Evolutionary conservation across 2,329 filamentous ascomycete species (phyloP).

Genomic region (Gyromitra esculenta): DNA sequence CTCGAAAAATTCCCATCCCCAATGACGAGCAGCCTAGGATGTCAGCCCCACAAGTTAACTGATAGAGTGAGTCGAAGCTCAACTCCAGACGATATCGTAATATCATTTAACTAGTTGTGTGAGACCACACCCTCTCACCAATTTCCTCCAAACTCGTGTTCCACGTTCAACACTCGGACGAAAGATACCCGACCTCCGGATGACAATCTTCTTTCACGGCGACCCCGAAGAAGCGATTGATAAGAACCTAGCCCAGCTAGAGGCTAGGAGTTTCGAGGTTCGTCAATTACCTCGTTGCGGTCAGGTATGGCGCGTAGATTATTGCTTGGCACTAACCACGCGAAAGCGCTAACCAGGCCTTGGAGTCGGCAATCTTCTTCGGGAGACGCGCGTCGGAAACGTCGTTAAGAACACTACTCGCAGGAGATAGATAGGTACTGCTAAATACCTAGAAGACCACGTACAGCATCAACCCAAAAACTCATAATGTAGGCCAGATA

Average conservation of each 20-base stretch:
- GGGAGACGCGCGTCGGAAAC: neutral
- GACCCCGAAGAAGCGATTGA: neutral
- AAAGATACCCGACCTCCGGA: conserved; percentile 1
- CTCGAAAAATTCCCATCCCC: neutral
- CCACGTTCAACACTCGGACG: neutral
- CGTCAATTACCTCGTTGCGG: neutral
- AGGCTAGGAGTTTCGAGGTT: neutral
- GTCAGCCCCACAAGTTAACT: neutral
- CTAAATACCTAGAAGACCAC: conserved; percentile 14
- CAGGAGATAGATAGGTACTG: conserved; percentile 1
- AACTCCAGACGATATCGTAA: too few relatives aligned
- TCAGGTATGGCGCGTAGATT: neutral
- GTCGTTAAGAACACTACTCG: neutral
- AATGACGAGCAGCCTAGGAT: neutral
- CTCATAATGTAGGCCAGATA: neutral
- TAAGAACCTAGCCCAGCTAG: neutral
- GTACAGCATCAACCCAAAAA: conserved; percentile 1
- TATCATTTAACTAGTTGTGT: too few relatives aligned
- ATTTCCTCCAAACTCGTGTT: neutral
- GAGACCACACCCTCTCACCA: neutral
- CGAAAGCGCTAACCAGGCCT: conserved; percentile 10
- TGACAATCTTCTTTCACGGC: neutral
- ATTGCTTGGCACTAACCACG: neutral
- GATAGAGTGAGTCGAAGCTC: too few relatives aligned
- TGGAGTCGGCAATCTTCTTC: conserved; percentile 8